Percentiles rank a stretch among this genome's conserved stretches.
phyloP scores from a whole-genome alignment of 768 basidiomycete genomes.

The Tulasnella sp. region DNA sequence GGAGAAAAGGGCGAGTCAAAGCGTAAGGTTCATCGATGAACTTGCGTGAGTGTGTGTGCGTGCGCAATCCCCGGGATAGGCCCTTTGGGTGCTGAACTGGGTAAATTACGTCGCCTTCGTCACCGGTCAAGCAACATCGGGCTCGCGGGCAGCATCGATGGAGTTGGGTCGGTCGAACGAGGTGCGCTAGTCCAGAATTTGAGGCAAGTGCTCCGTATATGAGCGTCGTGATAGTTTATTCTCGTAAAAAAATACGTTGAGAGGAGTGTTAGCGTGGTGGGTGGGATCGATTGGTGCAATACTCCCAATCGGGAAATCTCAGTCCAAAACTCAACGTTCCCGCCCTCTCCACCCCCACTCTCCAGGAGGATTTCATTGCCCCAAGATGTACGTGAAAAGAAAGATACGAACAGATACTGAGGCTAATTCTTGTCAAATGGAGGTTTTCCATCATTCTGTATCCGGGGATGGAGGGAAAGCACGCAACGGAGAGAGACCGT shows the following conservation, averaged over 20 bases:
- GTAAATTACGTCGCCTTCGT: not conserved
- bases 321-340: slow-evolving; percentile 14
- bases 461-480: not conserved
- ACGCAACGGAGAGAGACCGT: not conserved
- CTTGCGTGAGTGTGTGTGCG: not conserved
- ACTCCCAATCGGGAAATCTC: slow-evolving; percentile 25
- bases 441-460: not conserved
- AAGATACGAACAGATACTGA: not conserved
- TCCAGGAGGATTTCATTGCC: not conserved
- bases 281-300: slow-evolving; percentile 19
- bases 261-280: not conserved
- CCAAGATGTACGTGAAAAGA: not conserved
- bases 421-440: slow-evolving; percentile 11
- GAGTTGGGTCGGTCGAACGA: not conserved
- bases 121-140: not conserved
- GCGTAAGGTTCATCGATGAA: slow-evolving; percentile 4
- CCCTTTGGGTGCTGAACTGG: not conserved
- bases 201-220: not conserved
- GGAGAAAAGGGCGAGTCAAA: not conserved
- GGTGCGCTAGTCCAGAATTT: not conserved
- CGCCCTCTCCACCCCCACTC: not conserved
- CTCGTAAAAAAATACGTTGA: not conserved
- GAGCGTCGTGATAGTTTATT: not conserved
- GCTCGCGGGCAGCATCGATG: not conserved
- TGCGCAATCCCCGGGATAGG: not conserved